Evolutionary conservation across 2,329 filamentous ascomycete species (phyloP).

Genomic region (Knoxdaviesia capensis): DNA sequence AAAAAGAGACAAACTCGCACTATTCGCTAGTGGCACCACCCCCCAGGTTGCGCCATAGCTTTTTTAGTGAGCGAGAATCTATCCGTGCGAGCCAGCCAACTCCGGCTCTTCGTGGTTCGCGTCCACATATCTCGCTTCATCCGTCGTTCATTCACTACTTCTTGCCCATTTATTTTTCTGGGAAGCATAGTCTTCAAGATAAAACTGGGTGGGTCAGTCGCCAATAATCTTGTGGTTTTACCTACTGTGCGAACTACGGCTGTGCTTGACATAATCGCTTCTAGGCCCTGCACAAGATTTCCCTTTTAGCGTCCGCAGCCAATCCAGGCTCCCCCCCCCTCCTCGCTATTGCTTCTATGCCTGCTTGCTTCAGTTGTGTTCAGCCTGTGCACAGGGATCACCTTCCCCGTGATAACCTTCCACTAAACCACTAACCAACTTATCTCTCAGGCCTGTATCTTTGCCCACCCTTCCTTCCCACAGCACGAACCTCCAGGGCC

Average conservation of each 20-base stretch:
- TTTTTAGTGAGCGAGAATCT: not conserved
- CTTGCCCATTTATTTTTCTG: not conserved
- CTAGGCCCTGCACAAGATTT: not conserved
- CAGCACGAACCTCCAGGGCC: not conserved
- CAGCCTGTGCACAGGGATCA: too few species aligned
- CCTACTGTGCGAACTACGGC: not conserved
- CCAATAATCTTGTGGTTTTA: not conserved
- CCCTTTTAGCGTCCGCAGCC: not conserved
- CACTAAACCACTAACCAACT: too few species aligned
- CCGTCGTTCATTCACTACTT: constrained; percentile 5
- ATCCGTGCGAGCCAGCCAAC: too few species aligned
- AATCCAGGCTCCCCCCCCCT: not conserved
- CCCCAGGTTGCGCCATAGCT: not conserved
- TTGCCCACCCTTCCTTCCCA: not conserved
- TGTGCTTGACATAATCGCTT: too few species aligned
- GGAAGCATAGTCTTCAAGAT: too few species aligned
- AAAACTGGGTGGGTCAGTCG: too few species aligned
- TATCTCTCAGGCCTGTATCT: not conserved
- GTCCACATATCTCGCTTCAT: not conserved
- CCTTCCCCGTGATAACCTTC: too few species aligned
- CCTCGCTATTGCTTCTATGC: not conserved
- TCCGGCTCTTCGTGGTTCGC: too few species aligned
- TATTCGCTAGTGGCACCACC: not conserved
- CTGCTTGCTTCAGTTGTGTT: not conserved
- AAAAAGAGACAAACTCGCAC: not conserved